phyloP scores from a whole-genome alignment of 495 filamentous ascomycete species.

The Podospora australis region DNA sequence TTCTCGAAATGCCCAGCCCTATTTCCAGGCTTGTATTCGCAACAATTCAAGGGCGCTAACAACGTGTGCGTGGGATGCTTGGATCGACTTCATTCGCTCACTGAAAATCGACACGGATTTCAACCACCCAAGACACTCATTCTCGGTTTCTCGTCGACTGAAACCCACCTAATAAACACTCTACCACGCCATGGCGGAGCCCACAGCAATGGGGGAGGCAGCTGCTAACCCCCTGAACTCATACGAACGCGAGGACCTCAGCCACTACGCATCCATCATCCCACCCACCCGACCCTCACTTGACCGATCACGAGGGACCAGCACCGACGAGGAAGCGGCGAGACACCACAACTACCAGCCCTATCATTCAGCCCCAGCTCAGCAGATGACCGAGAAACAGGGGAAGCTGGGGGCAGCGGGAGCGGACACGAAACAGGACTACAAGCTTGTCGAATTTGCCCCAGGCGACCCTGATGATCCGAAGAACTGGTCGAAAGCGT shows the following conservation, averaged over 20 bases:
- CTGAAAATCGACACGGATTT: not conserved
- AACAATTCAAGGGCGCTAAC: not conserved
- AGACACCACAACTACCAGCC: not conserved
- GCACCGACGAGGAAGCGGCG: not conserved
- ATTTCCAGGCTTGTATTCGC: not conserved
- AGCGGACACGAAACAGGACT: slow-evolving; percentile 26
- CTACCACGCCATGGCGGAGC: not conserved
- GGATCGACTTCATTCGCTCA: not conserved
- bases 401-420: slow-evolving; percentile 3
- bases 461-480: slow-evolving; percentile 61
- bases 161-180: not conserved
- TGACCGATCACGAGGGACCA: too few species aligned
- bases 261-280: slow-evolving; percentile 2
- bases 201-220: not conserved
- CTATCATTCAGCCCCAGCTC: not conserved
- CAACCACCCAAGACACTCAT: not conserved
- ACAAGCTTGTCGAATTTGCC: slow-evolving; percentile 68
- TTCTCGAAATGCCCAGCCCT: not conserved
- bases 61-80: not conserved
- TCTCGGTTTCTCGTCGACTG: not conserved
- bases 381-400: slow-evolving; percentile 3
- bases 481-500: slow-evolving; percentile 60
- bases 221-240: not conserved
- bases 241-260: not conserved
- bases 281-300: not conserved